Base-by-base conservation (phyloP, 2,329 filamentous ascomycete genomes). In the Apiospora arundinis region DNA sequence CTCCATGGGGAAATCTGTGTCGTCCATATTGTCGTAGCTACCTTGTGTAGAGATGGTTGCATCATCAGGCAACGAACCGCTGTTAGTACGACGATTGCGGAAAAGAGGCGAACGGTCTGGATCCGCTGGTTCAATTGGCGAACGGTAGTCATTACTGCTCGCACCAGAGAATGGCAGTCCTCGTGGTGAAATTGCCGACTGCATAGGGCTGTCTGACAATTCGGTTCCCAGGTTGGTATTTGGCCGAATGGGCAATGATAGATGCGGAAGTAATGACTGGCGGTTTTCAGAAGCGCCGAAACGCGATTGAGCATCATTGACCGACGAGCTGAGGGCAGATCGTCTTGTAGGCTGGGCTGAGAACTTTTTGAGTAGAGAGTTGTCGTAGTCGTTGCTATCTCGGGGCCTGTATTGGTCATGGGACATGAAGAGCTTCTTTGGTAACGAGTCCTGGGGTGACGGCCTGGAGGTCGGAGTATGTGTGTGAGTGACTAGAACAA, bases 311-410 rank as follows among this genome's bases (percentile, higher is more conserved):
- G 80, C 73, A 65, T 86, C 84, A 70, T 79, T 81, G 28, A 82
- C 74, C 1, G 85, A 85, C 12, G 82, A 78, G 71, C 82, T 84
- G 7, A 87, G 79, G 4, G 81, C 80, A 12, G 85, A 85, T 67
- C 83, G 82, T 18, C 80, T 78, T 28, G 85, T 82, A 1, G 85
- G 82, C 48, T 83, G 79, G 1, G 84, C 83, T 71, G 89, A 84
- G n/a, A 90, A 81, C 79, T 88, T 90, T 78, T 87, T 87, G 72
- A 89, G 85, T 76, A 89, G 83, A 69, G 81, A 83, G 72, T 82
- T 85, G 72, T 87, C 85, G 69, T 89, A 85, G 18, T 85, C 80
- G 32, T 37, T 63, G 63, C 73, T 80, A 21, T 71, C 74, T 16
- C 74, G 86, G 81, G 75, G 84, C 83, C 73, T 78, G 71, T 84